Conservation (phyloP, 139 green algal species). For the Nannochloris sp. region DNA sequence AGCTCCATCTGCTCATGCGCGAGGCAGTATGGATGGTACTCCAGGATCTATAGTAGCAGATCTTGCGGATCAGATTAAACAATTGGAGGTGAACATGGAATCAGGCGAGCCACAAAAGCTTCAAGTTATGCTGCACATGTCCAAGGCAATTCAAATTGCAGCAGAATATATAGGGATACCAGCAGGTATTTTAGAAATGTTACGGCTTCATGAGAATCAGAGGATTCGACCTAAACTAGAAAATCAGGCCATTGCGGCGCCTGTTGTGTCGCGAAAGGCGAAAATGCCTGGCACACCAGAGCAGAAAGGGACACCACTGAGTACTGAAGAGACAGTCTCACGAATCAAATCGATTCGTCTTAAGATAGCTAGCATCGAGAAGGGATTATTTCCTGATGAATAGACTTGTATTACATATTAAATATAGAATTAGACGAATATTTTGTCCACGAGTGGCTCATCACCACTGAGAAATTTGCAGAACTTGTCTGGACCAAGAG, state of each 20-base stretch:
- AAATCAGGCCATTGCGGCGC: neutral
- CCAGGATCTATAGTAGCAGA: too few species aligned
- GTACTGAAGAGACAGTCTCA: too few species aligned
- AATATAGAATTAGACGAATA: neutral
- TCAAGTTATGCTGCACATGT: neutral
- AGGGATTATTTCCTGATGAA: too few species aligned
- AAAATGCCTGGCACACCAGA: neutral
- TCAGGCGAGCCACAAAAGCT: neutral
- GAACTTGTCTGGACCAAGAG: constrained; percentile 9
- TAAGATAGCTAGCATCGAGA: too few species aligned
- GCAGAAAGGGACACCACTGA: neutral
- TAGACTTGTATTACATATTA: too few species aligned
- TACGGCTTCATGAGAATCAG: neutral
- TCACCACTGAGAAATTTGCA: constrained; percentile 17
- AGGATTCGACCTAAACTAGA: neutral
- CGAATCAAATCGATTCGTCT: too few species aligned
- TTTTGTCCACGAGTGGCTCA: neutral
- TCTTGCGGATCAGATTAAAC: too few species aligned
- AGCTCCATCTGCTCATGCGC: too few species aligned
- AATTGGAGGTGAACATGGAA: too few species aligned
- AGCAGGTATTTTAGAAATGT: neutral
- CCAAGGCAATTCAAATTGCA: neutral
- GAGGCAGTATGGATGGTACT: too few species aligned
- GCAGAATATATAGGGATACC: neutral
- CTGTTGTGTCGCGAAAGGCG: neutral